Conservation (phyloP, 2,329 filamentous ascomycete species). For the Colletotrichum limetticola region DNA sequence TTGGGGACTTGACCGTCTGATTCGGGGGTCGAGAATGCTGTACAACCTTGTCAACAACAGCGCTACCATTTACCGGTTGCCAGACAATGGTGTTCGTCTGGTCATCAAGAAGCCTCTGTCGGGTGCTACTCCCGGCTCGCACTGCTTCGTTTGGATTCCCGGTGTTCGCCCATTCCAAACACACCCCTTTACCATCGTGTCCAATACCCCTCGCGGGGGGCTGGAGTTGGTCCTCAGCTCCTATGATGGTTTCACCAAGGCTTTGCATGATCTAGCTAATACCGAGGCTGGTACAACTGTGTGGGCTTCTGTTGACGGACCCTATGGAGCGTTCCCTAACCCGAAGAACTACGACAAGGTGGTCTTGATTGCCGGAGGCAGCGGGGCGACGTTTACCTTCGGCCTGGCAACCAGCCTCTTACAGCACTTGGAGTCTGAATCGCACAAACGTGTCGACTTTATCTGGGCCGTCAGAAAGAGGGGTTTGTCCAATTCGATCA, state of each 20-base stretch:
- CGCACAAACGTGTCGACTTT: background rate
- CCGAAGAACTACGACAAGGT: slow-evolving; percentile 64
- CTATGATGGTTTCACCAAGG: slow-evolving; percentile 67
- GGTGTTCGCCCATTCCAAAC: slow-evolving; percentile 47
- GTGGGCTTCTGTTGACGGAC: slow-evolving; percentile 65
- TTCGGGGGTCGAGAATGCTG: slow-evolving; percentile 41
- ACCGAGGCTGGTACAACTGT: slow-evolving; percentile 59
- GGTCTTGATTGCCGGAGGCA: slow-evolving; percentile 64
- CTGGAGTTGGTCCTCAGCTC: slow-evolving; percentile 68
- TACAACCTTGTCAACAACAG: slow-evolving; percentile 44
- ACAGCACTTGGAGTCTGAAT: background rate
- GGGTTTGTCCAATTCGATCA: background rate
- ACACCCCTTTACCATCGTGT: slow-evolving; percentile 46
- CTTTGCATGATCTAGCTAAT: slow-evolving; percentile 62
- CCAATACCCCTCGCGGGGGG: slow-evolving; percentile 51
- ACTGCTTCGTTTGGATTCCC: slow-evolving; percentile 48
- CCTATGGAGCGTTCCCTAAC: slow-evolving; percentile 67
- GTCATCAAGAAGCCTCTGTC: slow-evolving; percentile 43
- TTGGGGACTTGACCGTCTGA: slow-evolving; percentile 44
- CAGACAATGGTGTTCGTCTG: slow-evolving; percentile 45
- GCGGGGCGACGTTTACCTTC: background rate
- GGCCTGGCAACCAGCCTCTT: background rate
- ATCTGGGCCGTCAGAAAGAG: background rate
- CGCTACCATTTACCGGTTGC: slow-evolving; percentile 41
- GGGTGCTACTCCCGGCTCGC: slow-evolving; percentile 47